Conservation (phyloP, 139 green algal species). For the Klebsormidium nitens region DNA sequence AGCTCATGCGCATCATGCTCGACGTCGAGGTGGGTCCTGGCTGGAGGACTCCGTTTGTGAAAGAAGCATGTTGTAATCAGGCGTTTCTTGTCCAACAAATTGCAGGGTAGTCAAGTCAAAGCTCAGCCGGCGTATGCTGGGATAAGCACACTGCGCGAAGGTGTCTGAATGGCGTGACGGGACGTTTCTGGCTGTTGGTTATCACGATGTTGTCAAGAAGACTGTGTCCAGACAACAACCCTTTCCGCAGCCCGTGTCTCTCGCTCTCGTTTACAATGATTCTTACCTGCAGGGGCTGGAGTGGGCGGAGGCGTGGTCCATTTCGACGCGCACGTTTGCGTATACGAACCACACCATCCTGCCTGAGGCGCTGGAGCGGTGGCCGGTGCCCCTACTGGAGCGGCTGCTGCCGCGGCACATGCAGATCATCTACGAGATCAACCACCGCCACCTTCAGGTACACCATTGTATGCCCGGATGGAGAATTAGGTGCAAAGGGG, state of each 20-base stretch:
- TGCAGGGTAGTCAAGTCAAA: background rate
- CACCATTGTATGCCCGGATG: no score
- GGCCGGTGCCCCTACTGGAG: conserved; percentile 44
- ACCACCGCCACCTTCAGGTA: conserved; percentile 92
- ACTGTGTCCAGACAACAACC: no score
- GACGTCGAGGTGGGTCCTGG: conserved; percentile 66
- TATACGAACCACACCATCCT: conserved; percentile 92
- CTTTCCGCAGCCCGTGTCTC: no score
- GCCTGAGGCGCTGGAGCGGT: conserved; percentile 91
- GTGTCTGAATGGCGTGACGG: no score
- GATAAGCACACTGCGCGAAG: background rate
- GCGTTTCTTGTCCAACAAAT: background rate
- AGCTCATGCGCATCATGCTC: conserved; percentile 98
- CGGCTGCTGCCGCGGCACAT: conserved; percentile 84
- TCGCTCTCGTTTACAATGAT: background rate
- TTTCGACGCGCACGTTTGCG: conserved; percentile 58
- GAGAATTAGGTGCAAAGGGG: conserved; percentile 53
- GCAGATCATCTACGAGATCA: conserved; percentile 99
- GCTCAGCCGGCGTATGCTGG: background rate
- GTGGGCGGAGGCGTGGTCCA: conserved; percentile 89
- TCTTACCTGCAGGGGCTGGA: conserved; percentile 54
- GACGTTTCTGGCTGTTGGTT: no score
- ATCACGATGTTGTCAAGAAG: no score
- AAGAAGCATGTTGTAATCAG: no score
- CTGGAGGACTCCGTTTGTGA: background rate